These are phyloP conservation scores for Aspergillus sp. DNA, from an alignment of 2,329 filamentous ascomycete genomes.

Conservation along the genomic window DNA sequence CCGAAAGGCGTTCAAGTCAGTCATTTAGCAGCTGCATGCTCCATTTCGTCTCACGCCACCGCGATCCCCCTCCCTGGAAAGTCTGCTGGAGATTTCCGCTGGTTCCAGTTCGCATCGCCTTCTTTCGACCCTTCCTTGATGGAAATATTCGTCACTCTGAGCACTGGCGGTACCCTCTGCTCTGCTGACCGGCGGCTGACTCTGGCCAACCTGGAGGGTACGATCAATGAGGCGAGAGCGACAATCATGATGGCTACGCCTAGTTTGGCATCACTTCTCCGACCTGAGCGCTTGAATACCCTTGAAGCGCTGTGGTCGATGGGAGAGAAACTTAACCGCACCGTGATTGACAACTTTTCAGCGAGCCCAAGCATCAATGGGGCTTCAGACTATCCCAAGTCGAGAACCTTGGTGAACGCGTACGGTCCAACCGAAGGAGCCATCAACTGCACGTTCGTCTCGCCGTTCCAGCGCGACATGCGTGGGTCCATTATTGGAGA, in stretches of 20 bases:
- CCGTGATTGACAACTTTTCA: slow-evolving; percentile 34
- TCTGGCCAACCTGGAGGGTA: slow-evolving; percentile 28
- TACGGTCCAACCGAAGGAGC: slow-evolving; percentile 37
- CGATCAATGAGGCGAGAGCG: slow-evolving; percentile 29
- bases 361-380: not conserved
- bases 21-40: slow-evolving; percentile 32
- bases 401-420: slow-evolving; percentile 29
- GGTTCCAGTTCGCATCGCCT: slow-evolving; percentile 40
- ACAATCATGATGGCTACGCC: slow-evolving; percentile 42
- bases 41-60: slow-evolving; percentile 30
- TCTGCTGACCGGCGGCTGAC: slow-evolving; percentile 30
- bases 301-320: slow-evolving; percentile 34
- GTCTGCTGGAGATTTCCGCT: slow-evolving; percentile 27
- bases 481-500: slow-evolving; percentile 39
- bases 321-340: slow-evolving; percentile 35
- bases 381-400: not conserved
- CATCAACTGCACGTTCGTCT: slow-evolving; percentile 28
- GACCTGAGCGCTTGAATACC: slow-evolving; percentile 24
- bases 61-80: slow-evolving; percentile 23
- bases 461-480: slow-evolving; percentile 18
- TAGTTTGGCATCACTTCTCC: slow-evolving; percentile 37
- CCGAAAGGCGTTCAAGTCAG: slow-evolving; percentile 35
- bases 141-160: slow-evolving; percentile 32
- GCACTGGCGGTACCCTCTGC: slow-evolving; percentile 36
- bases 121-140: slow-evolving; percentile 35